Evolutionary conservation across 441 rosid species (phyloP).

Genomic region (Erodium chrysanthum): DNA sequence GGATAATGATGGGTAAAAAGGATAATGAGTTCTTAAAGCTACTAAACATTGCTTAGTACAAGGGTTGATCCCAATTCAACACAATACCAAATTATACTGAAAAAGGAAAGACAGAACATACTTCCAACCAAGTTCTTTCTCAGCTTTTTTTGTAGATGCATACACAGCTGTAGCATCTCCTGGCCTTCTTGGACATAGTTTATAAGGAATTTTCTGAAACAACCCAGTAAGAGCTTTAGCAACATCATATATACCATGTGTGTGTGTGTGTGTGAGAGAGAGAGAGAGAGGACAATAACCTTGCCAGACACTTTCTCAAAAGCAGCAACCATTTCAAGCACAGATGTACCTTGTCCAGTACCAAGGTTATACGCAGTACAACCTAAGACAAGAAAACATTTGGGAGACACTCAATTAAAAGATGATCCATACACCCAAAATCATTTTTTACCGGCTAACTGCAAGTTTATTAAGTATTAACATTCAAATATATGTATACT

Average conservation of each 20-base stretch:
- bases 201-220: constrained; percentile 70
- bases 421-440: not conserved
- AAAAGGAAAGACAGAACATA: constrained; percentile 20
- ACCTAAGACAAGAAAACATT: constrained; percentile 26
- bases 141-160: constrained; percentile 67
- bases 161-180: constrained; percentile 90
- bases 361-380: constrained; percentile 61
- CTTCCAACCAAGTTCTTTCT: constrained; percentile 86
- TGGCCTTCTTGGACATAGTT: constrained; percentile 72
- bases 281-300: constrained; percentile 29
- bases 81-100: not conserved
- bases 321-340: constrained; percentile 63
- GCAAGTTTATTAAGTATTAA: not conserved
- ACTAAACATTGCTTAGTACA: not conserved
- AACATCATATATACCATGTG: not conserved
- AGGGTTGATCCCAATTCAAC: not conserved
- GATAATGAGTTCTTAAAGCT: not conserved
- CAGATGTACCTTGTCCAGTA: constrained; percentile 55
- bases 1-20: not conserved
- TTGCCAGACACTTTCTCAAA: constrained; percentile 78
- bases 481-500: not conserved
- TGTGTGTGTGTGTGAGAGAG: not conserved
- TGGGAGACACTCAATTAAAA: not conserved
- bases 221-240: not conserved
- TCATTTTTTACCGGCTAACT: not conserved